These are phyloP conservation scores for Mucor circinelloides DNA, from an alignment of 371 early-diverging fungal species.

Conservation along the genomic window DNA sequence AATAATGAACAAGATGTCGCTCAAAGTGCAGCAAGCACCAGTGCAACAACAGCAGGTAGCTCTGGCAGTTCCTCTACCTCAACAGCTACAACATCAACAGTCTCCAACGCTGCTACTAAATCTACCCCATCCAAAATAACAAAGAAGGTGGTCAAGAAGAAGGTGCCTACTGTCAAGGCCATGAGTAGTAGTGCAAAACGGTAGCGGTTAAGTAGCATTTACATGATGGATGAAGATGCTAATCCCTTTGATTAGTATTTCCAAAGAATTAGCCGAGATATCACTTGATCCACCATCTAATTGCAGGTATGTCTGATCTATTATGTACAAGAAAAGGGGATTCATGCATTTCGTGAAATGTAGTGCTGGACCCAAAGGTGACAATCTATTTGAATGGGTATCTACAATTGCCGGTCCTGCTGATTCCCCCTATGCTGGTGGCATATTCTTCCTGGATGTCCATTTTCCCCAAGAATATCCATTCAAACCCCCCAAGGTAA, in stretches of 20 bases:
- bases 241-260: slow-evolving; percentile 64
- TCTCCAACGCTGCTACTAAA: not conserved
- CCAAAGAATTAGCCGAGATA: slow-evolving; percentile 95
- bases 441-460: slow-evolving; percentile 97
- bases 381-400: slow-evolving; percentile 95
- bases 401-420: slow-evolving; percentile 92
- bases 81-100: slow-evolving; percentile 25
- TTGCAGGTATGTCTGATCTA: slow-evolving; percentile 65
- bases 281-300: slow-evolving; percentile 93
- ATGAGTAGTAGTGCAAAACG: slow-evolving; percentile 65
- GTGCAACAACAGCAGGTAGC: slow-evolving; percentile 8
- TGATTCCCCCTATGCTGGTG: slow-evolving; percentile 79
- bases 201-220: slow-evolving; percentile 26
- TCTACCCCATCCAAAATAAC: not conserved
- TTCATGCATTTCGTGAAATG: not conserved
- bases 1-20: slow-evolving; percentile 1
- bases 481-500: slow-evolving; percentile 98
- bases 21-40: not conserved
- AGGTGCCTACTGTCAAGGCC: slow-evolving; percentile 31
- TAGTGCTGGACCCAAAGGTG: slow-evolving; percentile 95
- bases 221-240: not conserved
- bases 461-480: slow-evolving; percentile 99
- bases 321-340: not conserved
- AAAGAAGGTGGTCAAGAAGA: slow-evolving; percentile 31
- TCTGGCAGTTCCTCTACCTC: slow-evolving; percentile 22